Percentiles rank a stretch among this genome's conserved stretches.
Conservation (phyloP, 371 early-diverging fungal genomes). For the Polyrhizophydium stewartii region DNA sequence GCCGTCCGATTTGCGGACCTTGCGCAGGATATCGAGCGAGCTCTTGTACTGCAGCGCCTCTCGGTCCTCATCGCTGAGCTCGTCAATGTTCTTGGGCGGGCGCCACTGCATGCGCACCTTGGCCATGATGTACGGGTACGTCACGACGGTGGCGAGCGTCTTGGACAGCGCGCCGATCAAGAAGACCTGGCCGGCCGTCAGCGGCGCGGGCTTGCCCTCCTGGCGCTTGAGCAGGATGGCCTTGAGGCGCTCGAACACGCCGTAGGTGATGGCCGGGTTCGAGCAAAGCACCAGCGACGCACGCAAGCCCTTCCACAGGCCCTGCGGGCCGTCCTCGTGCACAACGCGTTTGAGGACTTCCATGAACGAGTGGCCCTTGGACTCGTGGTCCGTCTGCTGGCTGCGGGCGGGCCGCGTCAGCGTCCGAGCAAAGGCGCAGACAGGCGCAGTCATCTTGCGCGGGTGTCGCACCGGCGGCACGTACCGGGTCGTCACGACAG, state of each 20-base stretch:
- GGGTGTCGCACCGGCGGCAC: too few species aligned
- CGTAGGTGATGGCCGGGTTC: slow-evolving; percentile 97
- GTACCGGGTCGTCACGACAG: slow-evolving; percentile 76
- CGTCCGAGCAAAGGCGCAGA: too few species aligned
- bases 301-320: slow-evolving; percentile 56
- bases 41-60: slow-evolving; percentile 65
- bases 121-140: slow-evolving; percentile 96
- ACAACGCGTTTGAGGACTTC: slow-evolving; percentile 69
- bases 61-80: slow-evolving; percentile 43
- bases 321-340: slow-evolving; percentile 75
- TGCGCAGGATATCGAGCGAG: slow-evolving; percentile 80
- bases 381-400: slow-evolving; percentile 29
- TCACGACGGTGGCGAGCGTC: slow-evolving; percentile 74
- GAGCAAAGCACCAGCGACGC: slow-evolving; percentile 87
- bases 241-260: slow-evolving; percentile 90
- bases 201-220: slow-evolving; percentile 2
- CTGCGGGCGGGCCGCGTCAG: too few species aligned
- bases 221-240: slow-evolving; percentile 24
- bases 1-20: slow-evolving; percentile 77
- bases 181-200: slow-evolving; percentile 79
- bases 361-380: slow-evolving; percentile 26
- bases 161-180: slow-evolving; percentile 88
- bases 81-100: slow-evolving; percentile 54
- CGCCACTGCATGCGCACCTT: slow-evolving; percentile 92
- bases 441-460: too few species aligned